A percentile compares a stretch with the other conserved stretches of the same genome.
These are phyloP conservation scores for Hortiboletus campestris DNA, from an alignment of 768 basidiomycete species.

Conservation along the genomic window DNA sequence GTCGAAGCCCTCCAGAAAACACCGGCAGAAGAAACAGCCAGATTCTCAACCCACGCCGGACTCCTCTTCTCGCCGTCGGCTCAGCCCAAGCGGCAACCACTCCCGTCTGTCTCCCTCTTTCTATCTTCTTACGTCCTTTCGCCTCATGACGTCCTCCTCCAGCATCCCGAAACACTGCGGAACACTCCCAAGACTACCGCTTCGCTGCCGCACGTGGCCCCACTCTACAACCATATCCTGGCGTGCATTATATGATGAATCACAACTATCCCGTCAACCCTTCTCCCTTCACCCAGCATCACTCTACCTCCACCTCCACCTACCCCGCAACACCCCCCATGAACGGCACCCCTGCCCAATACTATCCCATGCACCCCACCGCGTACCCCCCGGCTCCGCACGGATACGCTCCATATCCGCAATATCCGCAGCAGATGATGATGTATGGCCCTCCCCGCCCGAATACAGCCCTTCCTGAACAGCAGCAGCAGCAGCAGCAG, in stretches of 20 bases:
- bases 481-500: slow-evolving; percentile 23
- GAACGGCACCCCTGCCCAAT: slow-evolving; percentile 43
- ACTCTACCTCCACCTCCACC: slow-evolving; percentile 40
- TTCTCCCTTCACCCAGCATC: slow-evolving; percentile 45
- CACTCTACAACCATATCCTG: slow-evolving; percentile 55
- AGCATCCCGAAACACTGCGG: slow-evolving; percentile 18
- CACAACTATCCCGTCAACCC: slow-evolving; percentile 63
- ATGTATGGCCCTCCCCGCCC: slow-evolving; percentile 54
- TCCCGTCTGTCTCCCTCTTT: slow-evolving; percentile 19
- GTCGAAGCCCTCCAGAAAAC: slow-evolving; percentile 43
- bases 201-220: slow-evolving; percentile 39
- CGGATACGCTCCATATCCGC: slow-evolving; percentile 55
- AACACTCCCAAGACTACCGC: slow-evolving; percentile 29
- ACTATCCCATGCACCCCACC: slow-evolving; percentile 58
- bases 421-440: slow-evolving; percentile 58
- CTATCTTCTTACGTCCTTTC: neutral
- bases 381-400: slow-evolving; percentile 46
- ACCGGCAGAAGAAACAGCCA: slow-evolving; percentile 53
- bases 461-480: slow-evolving; percentile 37
- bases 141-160: slow-evolving; percentile 8
- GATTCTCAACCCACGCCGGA: slow-evolving; percentile 26
- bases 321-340: slow-evolving; percentile 31
- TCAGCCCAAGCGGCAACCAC: slow-evolving; percentile 16
- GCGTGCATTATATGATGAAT: slow-evolving; percentile 64
- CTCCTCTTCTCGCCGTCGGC: slow-evolving; percentile 29